Percentiles rank a stretch among this genome's conserved stretches.
Evolutionary conservation across 2,329 filamentous ascomycete genomes (phyloP).

Genomic region (Rhynchosporium agropyri): DNA sequence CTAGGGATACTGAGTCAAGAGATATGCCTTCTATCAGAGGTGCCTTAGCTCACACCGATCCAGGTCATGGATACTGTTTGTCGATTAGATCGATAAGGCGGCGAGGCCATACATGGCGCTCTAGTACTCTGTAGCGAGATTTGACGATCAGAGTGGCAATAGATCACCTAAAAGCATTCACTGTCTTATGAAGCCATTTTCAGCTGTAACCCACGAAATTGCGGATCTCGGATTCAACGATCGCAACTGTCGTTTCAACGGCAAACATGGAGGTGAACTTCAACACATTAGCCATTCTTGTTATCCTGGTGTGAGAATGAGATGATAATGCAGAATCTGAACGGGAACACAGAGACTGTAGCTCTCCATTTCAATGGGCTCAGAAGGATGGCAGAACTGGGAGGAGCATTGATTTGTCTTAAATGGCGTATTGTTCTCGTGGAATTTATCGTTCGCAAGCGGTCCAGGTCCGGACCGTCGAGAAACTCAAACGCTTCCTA

Average conservation of each 20-base stretch:
- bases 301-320: background rate
- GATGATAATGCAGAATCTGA: background rate
- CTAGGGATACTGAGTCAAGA: background rate
- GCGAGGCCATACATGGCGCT: background rate
- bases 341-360: background rate
- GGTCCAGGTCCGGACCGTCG: background rate
- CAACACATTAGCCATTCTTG: background rate
- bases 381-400: background rate
- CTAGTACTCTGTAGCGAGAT: background rate
- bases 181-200: background rate
- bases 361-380: background rate
- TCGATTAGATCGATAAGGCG: background rate
- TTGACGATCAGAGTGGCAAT: background rate
- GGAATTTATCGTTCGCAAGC: background rate
- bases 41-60: background rate
- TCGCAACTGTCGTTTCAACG: background rate
- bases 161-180: background rate
- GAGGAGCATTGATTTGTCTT: background rate
- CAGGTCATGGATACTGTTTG: background rate
- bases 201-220: background rate
- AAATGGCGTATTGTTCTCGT: background rate
- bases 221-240: constrained; percentile 3
- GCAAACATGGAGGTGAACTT: background rate
- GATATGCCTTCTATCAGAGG: background rate
- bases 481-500: background rate